Evolutionary conservation across 1,284 basidiomycete genomes (phyloP).

Genomic region (Pascua sp.): DNA sequence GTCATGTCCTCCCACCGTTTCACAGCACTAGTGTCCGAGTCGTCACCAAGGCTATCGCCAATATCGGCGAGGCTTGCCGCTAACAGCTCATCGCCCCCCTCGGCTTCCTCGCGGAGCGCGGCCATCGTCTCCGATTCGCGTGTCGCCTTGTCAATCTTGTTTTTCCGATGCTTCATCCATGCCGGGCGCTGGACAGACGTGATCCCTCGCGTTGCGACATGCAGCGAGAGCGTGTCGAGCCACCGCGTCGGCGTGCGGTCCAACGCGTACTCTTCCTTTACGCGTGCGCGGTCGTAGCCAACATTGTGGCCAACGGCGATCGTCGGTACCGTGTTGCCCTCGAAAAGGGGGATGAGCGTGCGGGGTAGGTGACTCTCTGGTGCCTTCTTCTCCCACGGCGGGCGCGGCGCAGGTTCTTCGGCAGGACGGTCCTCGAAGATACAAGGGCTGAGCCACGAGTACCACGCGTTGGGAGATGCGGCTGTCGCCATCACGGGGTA

Average conservation of each 20-base stretch:
- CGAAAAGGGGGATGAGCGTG: constrained; percentile 42
- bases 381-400: constrained; percentile 30
- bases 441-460: constrained; percentile 94
- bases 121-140: constrained; percentile 37
- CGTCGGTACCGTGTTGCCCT: constrained; percentile 49
- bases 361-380: constrained; percentile 23
- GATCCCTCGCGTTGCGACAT: constrained; percentile 91
- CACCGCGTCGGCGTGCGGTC: constrained; percentile 71
- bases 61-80: constrained; percentile 32
- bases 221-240: constrained; percentile 91
- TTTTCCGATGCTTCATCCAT: constrained; percentile 73
- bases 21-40: constrained; percentile 24
- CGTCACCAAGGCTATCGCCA: constrained; percentile 37
- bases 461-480: constrained; percentile 80
- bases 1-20: constrained; percentile 83
- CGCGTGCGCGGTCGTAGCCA: constrained; percentile 83
- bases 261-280: constrained; percentile 80
- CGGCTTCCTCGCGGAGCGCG: constrained; percentile 52
- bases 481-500: constrained; percentile 90
- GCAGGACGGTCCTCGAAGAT: constrained; percentile 58
- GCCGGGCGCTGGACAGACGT: constrained; percentile 91
- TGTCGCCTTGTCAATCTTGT: constrained; percentile 47
- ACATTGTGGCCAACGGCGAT: constrained; percentile 92
- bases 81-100: constrained; percentile 51
- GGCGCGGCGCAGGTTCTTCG: constrained; percentile 6